These are phyloP conservation scores for Trypanosoma congolense DNA, from an alignment of 208 protist genomes.

Conservation along the genomic window DNA sequence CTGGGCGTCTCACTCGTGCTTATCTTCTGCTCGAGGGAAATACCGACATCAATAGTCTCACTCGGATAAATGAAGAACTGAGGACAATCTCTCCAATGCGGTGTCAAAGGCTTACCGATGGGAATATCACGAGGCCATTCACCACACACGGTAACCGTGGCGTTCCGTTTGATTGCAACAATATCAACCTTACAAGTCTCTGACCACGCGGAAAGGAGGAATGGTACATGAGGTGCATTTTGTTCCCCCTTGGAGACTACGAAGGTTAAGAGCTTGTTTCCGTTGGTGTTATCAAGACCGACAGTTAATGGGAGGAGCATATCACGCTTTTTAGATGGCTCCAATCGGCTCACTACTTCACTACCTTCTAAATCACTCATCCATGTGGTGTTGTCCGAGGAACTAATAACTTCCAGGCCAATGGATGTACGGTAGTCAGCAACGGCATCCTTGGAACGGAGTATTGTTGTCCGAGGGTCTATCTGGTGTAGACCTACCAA, in stretches of 20 bases:
- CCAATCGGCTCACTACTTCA: constrained; percentile 26
- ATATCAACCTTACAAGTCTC: constrained; percentile 29
- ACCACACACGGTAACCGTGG: constrained; percentile 28
- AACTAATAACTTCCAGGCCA: constrained; percentile 52
- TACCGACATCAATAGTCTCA: constrained; percentile 56
- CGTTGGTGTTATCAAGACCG: constrained; percentile 13
- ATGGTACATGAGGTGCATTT: constrained; percentile 9
- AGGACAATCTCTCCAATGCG: constrained; percentile 80
- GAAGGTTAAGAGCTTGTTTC: constrained; percentile 18
- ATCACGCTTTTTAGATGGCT: constrained; percentile 21
- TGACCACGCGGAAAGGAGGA: constrained; percentile 25
- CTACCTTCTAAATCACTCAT: constrained; percentile 32
- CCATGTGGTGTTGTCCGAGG: constrained; percentile 51
- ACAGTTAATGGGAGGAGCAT: constrained; percentile 17
- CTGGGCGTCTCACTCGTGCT: constrained; percentile 9
- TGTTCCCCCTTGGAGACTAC: constrained; percentile 24
- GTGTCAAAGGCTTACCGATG: constrained; percentile 42
- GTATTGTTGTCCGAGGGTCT: constrained; percentile 64
- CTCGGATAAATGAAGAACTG: constrained; percentile 79
- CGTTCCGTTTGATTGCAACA: constrained; percentile 31
- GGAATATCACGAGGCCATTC: constrained; percentile 46
- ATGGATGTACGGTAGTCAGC: constrained; percentile 46
- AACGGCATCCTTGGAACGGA: constrained; percentile 35
- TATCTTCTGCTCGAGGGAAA: constrained; percentile 33
- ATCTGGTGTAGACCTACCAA: constrained; percentile 63